Base-by-base conservation (phyloP, 2,329 filamentous ascomycete genomes). In the Talaromyces sp. region DNA sequence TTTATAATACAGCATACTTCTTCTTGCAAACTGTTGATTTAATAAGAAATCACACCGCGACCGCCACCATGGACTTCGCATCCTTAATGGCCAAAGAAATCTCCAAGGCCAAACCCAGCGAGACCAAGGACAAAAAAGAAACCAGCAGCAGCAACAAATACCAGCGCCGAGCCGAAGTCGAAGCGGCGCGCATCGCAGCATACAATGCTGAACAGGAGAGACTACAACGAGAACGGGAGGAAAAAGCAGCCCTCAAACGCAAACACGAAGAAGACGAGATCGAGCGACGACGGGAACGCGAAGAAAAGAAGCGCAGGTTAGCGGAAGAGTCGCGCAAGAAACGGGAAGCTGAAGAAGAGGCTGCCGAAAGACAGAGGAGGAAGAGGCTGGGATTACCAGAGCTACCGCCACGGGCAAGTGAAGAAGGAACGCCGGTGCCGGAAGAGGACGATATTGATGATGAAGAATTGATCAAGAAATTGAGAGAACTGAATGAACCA, bases 1-100 rank as follows among this genome's bases (percentile, higher is more conserved):
- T 33, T 19, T 33, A 52, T 1, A 33, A 8, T 5, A 17, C 13
- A 41, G 35, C 35, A n/a, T 5, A 41, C 6, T n/a, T 4, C 39
- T 41, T 17, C 17, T 5, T 41, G 2, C 7, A 3, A 8, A 8
- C 39, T 41, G 6, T 17, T n/a, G 2, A 17, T 41, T 5, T 2
- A 9, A 6, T 0, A 41, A n/a, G 22, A 11, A 3, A 22, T 17
- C 25, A 31, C 39, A 41, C 17, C 5, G 39, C 37, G 27, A 31
- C 39, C 17, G 39, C 39, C 17, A n/a, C 39, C 70, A 99, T 99
- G 95, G 93, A 99, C 79, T 99, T 99, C 82, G 93, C 93, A 67
- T 87, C 92, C 41, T 83, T 99, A 57, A 96, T 99, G 92, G 88
- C 91, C 73, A 90, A 92, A 75, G 93, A 97, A 79, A 95, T 99